A percentile compares a stretch with the other conserved stretches of the same genome.
Evolutionary conservation across 306 rosid species (phyloP).

Genomic region (Acacia melanoxylon): DNA sequence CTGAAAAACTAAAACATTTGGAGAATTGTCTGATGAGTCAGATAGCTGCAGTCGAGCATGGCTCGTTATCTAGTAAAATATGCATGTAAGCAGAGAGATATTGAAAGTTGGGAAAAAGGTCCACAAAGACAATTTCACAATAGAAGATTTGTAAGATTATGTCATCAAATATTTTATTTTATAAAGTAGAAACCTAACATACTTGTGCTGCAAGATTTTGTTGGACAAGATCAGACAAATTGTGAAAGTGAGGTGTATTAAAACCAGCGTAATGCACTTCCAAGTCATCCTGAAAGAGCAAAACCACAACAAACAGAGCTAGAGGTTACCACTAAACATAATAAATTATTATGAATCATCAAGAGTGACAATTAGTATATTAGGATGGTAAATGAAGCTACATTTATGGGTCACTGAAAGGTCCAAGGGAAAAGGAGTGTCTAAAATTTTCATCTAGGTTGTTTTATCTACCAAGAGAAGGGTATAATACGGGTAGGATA

Average conservation of each 20-base stretch:
- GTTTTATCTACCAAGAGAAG: slow-evolving; percentile 19
- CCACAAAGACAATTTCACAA: slow-evolving; percentile 11
- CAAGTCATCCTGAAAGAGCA: slow-evolving; percentile 65
- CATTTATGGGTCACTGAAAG: background rate
- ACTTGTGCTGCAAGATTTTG: slow-evolving; percentile 77
- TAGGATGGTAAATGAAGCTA: slow-evolving; percentile 5
- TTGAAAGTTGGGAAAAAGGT: slow-evolving; percentile 21
- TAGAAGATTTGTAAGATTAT: background rate
- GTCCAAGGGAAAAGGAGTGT: background rate
- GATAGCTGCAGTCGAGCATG: slow-evolving; percentile 68
- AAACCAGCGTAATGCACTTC: slow-evolving; percentile 87
- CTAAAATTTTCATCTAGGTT: background rate
- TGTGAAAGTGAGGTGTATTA: slow-evolving; percentile 79
- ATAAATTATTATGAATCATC: background rate
- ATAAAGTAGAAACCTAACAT: slow-evolving; percentile 29
- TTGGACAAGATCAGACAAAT: slow-evolving; percentile 87
- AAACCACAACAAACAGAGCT: slow-evolving; percentile 22
- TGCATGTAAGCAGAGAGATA: slow-evolving; percentile 30
- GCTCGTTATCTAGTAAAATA: slow-evolving; percentile 56
- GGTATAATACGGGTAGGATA: slow-evolving; percentile 17
- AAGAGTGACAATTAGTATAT: slow-evolving; percentile 23
- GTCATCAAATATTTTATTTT: slow-evolving; percentile 11
- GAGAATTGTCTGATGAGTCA: slow-evolving; percentile 65
- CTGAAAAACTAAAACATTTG: slow-evolving; percentile 88
- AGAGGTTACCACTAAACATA: slow-evolving; percentile 12